A percentile compares a stretch with the other conserved stretches of the same genome.
Conservation (phyloP, 306 rosid genomes). For the Malus sylvestris region DNA sequence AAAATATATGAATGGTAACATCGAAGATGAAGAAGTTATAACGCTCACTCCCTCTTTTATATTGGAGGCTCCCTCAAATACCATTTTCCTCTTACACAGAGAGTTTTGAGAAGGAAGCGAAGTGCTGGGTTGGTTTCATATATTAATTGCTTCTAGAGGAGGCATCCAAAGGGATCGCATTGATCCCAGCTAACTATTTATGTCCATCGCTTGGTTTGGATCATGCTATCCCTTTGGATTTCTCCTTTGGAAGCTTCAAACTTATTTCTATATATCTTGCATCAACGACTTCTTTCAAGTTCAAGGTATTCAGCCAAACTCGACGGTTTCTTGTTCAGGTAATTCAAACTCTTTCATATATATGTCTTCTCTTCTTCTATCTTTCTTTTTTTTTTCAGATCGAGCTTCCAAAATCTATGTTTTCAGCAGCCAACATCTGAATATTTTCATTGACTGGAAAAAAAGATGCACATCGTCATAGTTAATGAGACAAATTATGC, state of each 20-base stretch:
- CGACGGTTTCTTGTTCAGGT: neutral
- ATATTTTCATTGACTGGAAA: neutral
- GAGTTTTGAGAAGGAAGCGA: neutral
- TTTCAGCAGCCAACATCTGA: neutral
- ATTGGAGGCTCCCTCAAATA: conserved; percentile 19
- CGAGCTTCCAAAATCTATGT: neutral
- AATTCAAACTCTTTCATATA: neutral
- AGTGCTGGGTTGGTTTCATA: neutral
- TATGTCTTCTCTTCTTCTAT: neutral
- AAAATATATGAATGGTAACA: neutral
- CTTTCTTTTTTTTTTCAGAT: neutral
- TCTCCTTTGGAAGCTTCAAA: conserved; percentile 36
- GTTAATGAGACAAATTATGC: neutral
- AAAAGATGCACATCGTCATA: neutral
- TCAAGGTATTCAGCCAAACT: neutral
- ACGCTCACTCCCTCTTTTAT: conserved; percentile 18
- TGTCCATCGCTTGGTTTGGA: conserved; percentile 13
- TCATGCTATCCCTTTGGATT: conserved; percentile 58
- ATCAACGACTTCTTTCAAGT: neutral
- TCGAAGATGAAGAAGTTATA: neutral
- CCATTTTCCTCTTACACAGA: conserved; percentile 19
- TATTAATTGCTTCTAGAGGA: conserved; percentile 27
- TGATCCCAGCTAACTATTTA: conserved; percentile 28
- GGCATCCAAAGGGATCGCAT: conserved; percentile 56
- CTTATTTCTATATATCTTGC: neutral